A percentile compares a stretch with the other conserved stretches of the same genome.
phyloP scores from a whole-genome alignment of 768 basidiomycete species.

The Suillus spraguei region DNA sequence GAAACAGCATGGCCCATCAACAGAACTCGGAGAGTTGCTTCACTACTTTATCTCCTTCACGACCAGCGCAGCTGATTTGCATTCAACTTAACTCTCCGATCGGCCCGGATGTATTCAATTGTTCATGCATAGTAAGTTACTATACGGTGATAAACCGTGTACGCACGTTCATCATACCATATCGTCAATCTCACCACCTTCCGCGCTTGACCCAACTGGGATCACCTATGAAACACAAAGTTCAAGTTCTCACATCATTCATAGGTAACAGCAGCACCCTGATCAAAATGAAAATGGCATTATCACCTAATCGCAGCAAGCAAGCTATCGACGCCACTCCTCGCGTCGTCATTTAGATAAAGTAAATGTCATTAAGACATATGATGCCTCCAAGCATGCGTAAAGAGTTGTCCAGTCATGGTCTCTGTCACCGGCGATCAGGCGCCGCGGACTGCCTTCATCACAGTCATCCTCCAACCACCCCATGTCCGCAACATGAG shows the following conservation, averaged over 20 bases:
- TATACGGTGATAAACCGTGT: constrained; percentile 7
- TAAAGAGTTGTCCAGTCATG: constrained; percentile 5
- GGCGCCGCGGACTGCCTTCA: neutral
- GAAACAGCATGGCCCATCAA: constrained; percentile 10
- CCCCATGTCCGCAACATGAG: constrained; percentile 9
- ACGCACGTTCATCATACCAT: constrained; percentile 1
- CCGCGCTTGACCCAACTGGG: too few relatives aligned
- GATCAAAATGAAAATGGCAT: neutral
- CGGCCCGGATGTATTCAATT: constrained; percentile 7
- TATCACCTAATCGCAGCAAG: constrained; percentile 8
- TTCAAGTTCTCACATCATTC: constrained; percentile 5
- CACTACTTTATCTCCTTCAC: constrained; percentile 9
- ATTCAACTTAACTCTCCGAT: constrained; percentile 6
- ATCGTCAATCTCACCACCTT: constrained; percentile 2
- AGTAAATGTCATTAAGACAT: constrained; percentile 8
- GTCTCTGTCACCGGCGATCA: neutral
- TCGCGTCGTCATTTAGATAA: constrained; percentile 11
- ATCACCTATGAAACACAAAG: constrained; percentile 9
- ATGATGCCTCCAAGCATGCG: constrained; percentile 9
- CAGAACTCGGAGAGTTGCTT: constrained; percentile 7
- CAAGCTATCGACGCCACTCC: constrained; percentile 8
- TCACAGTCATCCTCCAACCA: constrained; percentile 7
- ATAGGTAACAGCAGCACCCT: constrained; percentile 4
- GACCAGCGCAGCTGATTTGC: constrained; percentile 9
- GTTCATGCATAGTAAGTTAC: neutral